Evolutionary conservation across 1,284 basidiomycete species (phyloP).

Genomic region (Taiwanofungus camphoratus): DNA sequence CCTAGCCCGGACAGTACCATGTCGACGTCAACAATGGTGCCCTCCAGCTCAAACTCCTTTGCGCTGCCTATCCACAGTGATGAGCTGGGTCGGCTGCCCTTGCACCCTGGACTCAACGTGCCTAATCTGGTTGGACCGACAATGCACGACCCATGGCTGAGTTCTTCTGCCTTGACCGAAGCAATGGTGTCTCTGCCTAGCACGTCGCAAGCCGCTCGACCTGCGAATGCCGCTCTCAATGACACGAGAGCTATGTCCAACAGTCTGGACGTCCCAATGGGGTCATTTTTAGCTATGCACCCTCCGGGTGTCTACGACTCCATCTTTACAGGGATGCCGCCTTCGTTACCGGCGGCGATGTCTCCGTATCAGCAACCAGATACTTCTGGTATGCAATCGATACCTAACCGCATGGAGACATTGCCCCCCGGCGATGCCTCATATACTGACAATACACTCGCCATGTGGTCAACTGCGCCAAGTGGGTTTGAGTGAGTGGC

Average conservation of each 20-base stretch:
- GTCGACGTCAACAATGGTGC: background rate
- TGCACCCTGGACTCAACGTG: slow-evolving; percentile 31
- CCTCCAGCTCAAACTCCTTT: slow-evolving; percentile 10
- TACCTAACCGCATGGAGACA: background rate
- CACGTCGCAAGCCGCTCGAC: too few relatives aligned
- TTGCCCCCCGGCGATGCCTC: slow-evolving; percentile 2
- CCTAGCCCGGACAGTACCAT: slow-evolving; percentile 2
- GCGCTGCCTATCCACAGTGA: slow-evolving; percentile 52
- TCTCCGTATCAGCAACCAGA: background rate
- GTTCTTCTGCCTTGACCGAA: too few relatives aligned
- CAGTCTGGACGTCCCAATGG: too few relatives aligned
- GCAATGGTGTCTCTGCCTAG: too few relatives aligned
- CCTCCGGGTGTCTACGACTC: slow-evolving; percentile 7
- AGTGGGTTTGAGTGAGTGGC: slow-evolving; percentile 28
- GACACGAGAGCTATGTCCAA: too few relatives aligned
- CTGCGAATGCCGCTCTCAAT: too few relatives aligned
- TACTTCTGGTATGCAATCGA: background rate
- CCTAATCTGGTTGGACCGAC: background rate
- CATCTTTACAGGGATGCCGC: slow-evolving; percentile 6
- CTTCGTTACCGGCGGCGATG: background rate
- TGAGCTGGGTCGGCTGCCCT: slow-evolving; percentile 49
- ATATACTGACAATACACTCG: slow-evolving; percentile 22
- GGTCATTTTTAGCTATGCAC: slow-evolving; percentile 4
- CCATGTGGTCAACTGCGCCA: slow-evolving; percentile 32
- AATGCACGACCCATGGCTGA: background rate